These are phyloP conservation scores for Colletotrichum sp. DNA, from an alignment of 2,329 filamentous ascomycete species.

Conservation along the genomic window DNA sequence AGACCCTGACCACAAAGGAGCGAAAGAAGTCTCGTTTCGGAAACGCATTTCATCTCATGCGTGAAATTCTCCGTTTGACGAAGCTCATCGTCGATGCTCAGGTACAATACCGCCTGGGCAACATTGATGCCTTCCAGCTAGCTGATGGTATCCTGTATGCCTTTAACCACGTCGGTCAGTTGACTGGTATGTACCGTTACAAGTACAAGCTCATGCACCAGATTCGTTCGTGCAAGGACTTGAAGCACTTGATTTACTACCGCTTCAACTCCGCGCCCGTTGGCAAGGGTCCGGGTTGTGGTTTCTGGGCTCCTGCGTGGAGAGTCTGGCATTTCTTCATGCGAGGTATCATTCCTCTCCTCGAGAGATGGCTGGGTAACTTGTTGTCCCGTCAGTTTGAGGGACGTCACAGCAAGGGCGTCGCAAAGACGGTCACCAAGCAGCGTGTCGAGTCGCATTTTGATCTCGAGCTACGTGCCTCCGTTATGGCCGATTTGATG, in stretches of 20 bases:
- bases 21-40: slow-evolving; percentile 99
- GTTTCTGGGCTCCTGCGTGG: slow-evolving; percentile 99
- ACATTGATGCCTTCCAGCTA: slow-evolving; percentile 98
- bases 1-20: slow-evolving; percentile 97
- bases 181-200: slow-evolving; percentile 99
- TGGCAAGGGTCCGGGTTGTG: slow-evolving; percentile 95
- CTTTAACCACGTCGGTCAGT: slow-evolving; percentile 97
- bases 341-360: slow-evolving; percentile 94
- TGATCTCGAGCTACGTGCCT: slow-evolving; percentile 94
- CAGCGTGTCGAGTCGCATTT: slow-evolving; percentile 99
- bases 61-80: slow-evolving; percentile 92
- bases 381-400: slow-evolving; percentile 96
- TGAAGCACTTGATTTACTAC: slow-evolving; percentile 99
- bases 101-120: slow-evolving; percentile 95
- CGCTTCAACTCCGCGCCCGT: slow-evolving; percentile 97
- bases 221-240: slow-evolving; percentile 97
- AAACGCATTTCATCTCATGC: slow-evolving; percentile 99
- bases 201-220: slow-evolving; percentile 99
- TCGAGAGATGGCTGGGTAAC: slow-evolving; percentile 98
- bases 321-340: slow-evolving; percentile 99
- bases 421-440: slow-evolving; percentile 98
- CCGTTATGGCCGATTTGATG: slow-evolving; percentile 98
- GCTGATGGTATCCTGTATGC: slow-evolving; percentile 99
- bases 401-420: slow-evolving; percentile 97
- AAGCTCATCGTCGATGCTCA: slow-evolving; percentile 99